These are phyloP conservation scores for Volutella citrinella DNA, from an alignment of 2,329 filamentous ascomycete species.

Conservation along the genomic window DNA sequence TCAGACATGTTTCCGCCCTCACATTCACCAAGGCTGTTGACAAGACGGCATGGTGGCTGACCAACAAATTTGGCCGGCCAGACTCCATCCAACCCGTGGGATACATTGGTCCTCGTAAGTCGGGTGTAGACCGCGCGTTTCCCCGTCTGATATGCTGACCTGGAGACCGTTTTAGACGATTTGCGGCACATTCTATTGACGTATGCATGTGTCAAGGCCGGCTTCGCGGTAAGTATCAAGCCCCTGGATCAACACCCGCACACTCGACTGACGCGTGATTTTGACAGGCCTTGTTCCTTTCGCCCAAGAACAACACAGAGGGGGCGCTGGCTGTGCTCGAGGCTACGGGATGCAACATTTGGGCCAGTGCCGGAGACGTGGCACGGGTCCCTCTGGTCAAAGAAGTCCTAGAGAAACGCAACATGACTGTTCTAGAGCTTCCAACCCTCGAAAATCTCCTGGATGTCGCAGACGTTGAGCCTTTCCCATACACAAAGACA, in stretches of 20 bases:
- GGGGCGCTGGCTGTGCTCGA: conserved; percentile 32
- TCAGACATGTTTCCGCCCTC: conserved; percentile 21
- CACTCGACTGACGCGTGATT: neutral
- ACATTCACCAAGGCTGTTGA: conserved; percentile 24
- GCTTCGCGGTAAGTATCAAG: conserved; percentile 25
- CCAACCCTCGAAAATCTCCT: conserved; percentile 28
- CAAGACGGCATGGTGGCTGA: conserved; percentile 31
- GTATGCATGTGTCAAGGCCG: conserved; percentile 31
- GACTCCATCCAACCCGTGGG: conserved; percentile 20
- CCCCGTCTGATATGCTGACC: neutral
- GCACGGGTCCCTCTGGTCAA: conserved; percentile 16
- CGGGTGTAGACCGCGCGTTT: neutral
- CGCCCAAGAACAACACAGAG: conserved; percentile 31
- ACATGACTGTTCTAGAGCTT: conserved; percentile 27
- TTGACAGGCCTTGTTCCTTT: conserved; percentile 29
- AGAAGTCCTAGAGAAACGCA: conserved; percentile 18
- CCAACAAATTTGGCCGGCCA: conserved; percentile 14
- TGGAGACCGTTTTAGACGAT: conserved; percentile 20
- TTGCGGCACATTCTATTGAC: conserved; percentile 28
- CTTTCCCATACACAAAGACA: conserved; percentile 29
- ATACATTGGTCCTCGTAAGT: conserved; percentile 34
- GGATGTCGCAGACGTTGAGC: conserved; percentile 8
- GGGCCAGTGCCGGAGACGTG: conserved; percentile 23
- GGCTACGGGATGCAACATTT: conserved; percentile 28
- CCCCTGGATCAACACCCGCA: no score